phyloP scores from a whole-genome alignment of 352 stramenopile species.

The Globisporangium nagaii region DNA sequence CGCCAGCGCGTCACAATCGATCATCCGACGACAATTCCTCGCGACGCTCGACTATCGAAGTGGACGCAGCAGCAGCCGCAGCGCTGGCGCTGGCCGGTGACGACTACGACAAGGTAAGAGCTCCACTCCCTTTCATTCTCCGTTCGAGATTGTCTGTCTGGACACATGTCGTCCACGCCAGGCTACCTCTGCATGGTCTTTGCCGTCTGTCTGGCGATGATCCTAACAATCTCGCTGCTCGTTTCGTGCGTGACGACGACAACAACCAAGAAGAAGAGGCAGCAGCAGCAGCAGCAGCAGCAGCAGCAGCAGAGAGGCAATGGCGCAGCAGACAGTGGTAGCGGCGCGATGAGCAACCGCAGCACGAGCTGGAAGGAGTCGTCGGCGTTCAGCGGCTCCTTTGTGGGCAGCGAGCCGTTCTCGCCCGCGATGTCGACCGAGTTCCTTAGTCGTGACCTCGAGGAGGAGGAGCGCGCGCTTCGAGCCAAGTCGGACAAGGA shows the following conservation, averaged over 20 bases:
- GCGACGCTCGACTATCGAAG: constrained; percentile 12
- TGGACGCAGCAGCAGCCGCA: not conserved
- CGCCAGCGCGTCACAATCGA: constrained; percentile 15
- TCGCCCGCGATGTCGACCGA: constrained; percentile 35
- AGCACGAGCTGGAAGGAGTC: constrained; percentile 4
- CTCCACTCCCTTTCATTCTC: not conserved
- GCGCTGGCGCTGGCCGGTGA: not conserved
- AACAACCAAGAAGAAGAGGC: not conserved
- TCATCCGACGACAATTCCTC: constrained; percentile 5
- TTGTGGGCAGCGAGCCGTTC: constrained; percentile 19
- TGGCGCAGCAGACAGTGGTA: not conserved
- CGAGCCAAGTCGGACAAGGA: constrained; percentile 55
- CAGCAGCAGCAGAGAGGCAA: constrained; percentile 8
- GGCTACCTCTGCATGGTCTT: not conserved
- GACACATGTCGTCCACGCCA: not conserved
- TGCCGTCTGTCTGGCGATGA: not conserved
- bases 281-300: too few species aligned
- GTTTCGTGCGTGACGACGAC: not conserved
- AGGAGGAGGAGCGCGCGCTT: constrained; percentile 55
- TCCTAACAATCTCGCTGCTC: not conserved
- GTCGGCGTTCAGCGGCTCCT: constrained; percentile 18
- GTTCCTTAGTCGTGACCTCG: constrained; percentile 55
- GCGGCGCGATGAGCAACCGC: not conserved
- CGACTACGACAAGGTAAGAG: constrained; percentile 15
- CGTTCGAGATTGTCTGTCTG: too few species aligned